Conservation (phyloP, 768 basidiomycete genomes). For the Lactarius sp. region DNA sequence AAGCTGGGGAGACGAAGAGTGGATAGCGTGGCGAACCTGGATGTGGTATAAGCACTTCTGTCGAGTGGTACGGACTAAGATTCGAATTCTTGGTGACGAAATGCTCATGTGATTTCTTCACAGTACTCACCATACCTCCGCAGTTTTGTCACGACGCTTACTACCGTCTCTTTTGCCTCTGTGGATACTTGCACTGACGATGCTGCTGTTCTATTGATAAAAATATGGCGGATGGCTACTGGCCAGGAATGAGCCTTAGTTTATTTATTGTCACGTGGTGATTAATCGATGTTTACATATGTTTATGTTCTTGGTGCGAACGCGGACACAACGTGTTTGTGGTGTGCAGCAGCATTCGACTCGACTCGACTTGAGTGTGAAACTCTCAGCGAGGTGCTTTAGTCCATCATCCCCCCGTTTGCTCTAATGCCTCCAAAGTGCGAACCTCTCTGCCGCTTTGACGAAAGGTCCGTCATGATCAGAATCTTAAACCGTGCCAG, state of each 20-base stretch:
- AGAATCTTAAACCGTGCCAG: not conserved
- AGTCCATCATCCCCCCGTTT: not conserved
- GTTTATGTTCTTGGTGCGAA: not conserved
- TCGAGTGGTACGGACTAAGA: conserved; percentile 51
- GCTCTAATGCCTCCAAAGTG: conserved; percentile 44
- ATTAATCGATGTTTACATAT: conserved; percentile 18
- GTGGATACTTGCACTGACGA: conserved; percentile 56
- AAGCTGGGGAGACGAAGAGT: conserved; percentile 67
- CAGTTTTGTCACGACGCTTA: conserved; percentile 66
- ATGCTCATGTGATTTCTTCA: not conserved
- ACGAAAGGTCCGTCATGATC: conserved; percentile 53
- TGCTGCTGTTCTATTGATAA: conserved; percentile 53
- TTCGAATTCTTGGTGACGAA: conserved; percentile 1
- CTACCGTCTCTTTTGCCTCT: conserved; percentile 61
- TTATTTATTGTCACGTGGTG: not conserved
- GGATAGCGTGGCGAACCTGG: conserved; percentile 86
- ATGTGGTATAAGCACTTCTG: conserved; percentile 91
- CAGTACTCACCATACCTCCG: conserved; percentile 80
- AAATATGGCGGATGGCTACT: conserved; percentile 66
- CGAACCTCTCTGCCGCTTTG: conserved; percentile 76
- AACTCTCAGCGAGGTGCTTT: not conserved
- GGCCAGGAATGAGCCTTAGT: conserved; percentile 42
- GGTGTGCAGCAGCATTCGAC: not conserved
- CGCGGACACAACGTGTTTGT: conserved; percentile 18
- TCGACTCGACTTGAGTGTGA: not conserved